Percentiles rank a stretch among this genome's conserved stretches.
Evolutionary conservation across 2,329 filamentous ascomycete genomes (phyloP).

Genomic region (Xylariomycetidae sp.): DNA sequence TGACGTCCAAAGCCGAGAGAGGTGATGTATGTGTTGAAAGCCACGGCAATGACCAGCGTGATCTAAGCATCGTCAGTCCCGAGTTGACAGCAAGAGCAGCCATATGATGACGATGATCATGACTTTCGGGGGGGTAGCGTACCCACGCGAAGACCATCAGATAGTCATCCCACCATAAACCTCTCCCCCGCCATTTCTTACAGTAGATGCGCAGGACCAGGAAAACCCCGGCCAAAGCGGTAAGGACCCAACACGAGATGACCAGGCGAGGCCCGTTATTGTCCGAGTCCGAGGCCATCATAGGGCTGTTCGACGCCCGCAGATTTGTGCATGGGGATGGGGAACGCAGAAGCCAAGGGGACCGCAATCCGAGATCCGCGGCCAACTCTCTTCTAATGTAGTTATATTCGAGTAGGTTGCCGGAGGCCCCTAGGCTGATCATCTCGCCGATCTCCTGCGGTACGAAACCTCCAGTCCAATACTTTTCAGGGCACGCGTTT

Average conservation of each 20-base stretch:
- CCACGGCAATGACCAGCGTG: slow-evolving; percentile 21
- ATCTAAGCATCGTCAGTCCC: slow-evolving; percentile 10
- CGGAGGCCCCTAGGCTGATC: too few species aligned
- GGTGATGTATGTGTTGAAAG: slow-evolving; percentile 27
- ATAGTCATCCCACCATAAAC: slow-evolving; percentile 33
- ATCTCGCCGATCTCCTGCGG: too few species aligned
- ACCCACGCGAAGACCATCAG: slow-evolving; percentile 30
- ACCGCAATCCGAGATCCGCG: too few species aligned
- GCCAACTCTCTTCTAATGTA: too few species aligned
- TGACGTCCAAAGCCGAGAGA: slow-evolving; percentile 21
- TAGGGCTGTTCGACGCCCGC: too few species aligned
- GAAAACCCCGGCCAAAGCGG: slow-evolving; percentile 16
- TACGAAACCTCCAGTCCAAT: too few species aligned
- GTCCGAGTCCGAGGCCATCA: too few species aligned
- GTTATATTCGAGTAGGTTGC: too few species aligned
- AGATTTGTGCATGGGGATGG: too few species aligned
- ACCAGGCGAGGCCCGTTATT: slow-evolving; percentile 24
- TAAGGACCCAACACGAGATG: slow-evolving; percentile 26
- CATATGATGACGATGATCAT: neutral
- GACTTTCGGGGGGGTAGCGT: slow-evolving; percentile 6
- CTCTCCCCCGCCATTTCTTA: slow-evolving; percentile 28
- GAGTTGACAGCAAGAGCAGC: neutral
- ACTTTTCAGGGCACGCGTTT: too few species aligned
- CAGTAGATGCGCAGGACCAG: slow-evolving; percentile 30
- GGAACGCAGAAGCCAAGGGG: too few species aligned